Base-by-base conservation (phyloP, 148 eudicot genomes). In the Rhododendron henanense region DNA sequence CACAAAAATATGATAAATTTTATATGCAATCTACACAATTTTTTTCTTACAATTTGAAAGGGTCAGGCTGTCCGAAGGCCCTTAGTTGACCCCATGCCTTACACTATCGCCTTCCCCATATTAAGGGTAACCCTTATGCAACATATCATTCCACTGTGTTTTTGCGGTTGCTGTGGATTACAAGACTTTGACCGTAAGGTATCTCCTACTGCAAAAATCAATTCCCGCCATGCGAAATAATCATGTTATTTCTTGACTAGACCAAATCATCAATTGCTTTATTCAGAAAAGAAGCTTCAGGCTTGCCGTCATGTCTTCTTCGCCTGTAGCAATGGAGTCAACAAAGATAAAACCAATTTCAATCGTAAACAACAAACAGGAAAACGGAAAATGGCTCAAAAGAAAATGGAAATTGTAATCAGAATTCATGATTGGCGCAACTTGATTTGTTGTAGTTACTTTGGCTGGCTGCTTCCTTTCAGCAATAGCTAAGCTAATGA, bases 271-370 rank as follows among this genome's bases (percentile, higher is more conserved):
- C 55, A 31, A 15, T 73, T 13, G 50, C 67, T 86, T 76, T 16
- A 59, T 57, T 61, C 61, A 23, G 6, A 59, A 77, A 15, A 15
- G 15, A 45, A 84, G 69, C 67, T 78, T 84, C 44, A 35, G 47
- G 73, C 28, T 69, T 44, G n/a, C 75, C 51, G 78, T 87, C 76
- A 89, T 3, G 87, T 71, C 83, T 79, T 61, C 88, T 89, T 89
- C 75, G 91, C 91, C 91, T 89, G 88, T 71, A 63, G 81, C 73
- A 79, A 79, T 13, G 57, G 83, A 39, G 81, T 21, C 47, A 51
- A 59, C 39, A 59, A 7, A 19, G 13, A 44, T 11, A 67, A 41
- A 71, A 3, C 21, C 11, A 31, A 37, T 71, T 67, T 59, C 35
- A 25, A 6, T 23, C 28, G 41, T 11, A 45, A 51, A 37, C 5